Conservation (phyloP, 2,329 filamentous ascomycete species). For the Cytospora schulzeri region DNA sequence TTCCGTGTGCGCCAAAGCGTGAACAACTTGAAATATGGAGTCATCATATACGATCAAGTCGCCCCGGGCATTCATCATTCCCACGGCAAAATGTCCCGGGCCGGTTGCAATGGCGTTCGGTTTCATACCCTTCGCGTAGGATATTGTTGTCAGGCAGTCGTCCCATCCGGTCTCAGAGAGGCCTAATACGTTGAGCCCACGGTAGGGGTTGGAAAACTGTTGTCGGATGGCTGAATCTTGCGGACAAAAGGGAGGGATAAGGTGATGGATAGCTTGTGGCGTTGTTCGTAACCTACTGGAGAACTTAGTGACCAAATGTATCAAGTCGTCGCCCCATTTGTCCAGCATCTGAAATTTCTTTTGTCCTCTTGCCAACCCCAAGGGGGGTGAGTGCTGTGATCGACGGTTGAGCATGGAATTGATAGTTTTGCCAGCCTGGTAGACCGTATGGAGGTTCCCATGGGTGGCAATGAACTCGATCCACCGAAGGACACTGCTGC, state of each 20-base stretch:
- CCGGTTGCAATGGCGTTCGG: conserved; percentile 22
- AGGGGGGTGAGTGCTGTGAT: conserved; percentile 18
- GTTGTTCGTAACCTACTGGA: conserved; percentile 20
- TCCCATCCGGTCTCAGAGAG: conserved; percentile 29
- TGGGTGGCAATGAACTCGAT: conserved; percentile 30
- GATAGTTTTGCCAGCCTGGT: conserved; percentile 32
- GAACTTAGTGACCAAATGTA: conserved; percentile 32
- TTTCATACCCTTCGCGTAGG: conserved; percentile 22
- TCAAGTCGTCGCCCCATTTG: conserved; percentile 32
- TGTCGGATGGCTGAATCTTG: conserved; percentile 30
- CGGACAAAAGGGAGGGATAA: conserved; percentile 35
- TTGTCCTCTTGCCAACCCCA: conserved; percentile 10
- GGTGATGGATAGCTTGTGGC: conserved; percentile 31
- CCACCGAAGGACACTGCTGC: conserved; percentile 29
- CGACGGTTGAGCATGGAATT: conserved; percentile 25
- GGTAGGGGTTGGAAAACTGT: conserved; percentile 28
- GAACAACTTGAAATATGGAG: background rate
- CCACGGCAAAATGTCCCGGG: conserved; percentile 27
- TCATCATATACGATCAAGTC: conserved; percentile 3
- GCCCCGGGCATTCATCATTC: conserved; percentile 17
- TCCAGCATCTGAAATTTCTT: conserved; percentile 26
- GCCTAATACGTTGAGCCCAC: conserved; percentile 30
- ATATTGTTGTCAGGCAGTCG: conserved; percentile 32
- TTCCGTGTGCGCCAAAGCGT: conserved; percentile 18
- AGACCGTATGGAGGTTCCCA: conserved; percentile 29